A percentile compares a stretch with the other conserved stretches of the same genome.
These are phyloP conservation scores for Blastocystis sp. DNA, from an alignment of 352 stramenopile genomes.

Conservation along the genomic window DNA sequence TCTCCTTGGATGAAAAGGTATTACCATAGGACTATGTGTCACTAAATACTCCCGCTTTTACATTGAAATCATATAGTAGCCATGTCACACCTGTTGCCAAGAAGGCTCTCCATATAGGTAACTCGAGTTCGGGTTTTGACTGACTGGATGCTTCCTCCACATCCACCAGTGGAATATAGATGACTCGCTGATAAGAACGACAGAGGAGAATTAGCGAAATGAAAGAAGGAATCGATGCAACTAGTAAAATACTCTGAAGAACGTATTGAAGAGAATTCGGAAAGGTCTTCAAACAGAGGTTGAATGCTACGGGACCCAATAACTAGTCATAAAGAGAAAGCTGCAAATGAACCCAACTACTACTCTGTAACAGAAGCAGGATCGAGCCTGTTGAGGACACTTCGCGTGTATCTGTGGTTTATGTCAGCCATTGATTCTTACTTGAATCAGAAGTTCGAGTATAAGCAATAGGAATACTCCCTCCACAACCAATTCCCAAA, in stretches of 20 bases:
- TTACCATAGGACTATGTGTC: slow-evolving; percentile 41
- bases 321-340: neutral
- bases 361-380: slow-evolving; percentile 26
- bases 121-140: neutral
- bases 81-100: slow-evolving; percentile 6
- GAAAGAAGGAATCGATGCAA: neutral
- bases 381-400: slow-evolving; percentile 21
- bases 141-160: neutral
- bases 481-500: slow-evolving; percentile 19
- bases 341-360: neutral
- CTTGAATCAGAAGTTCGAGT: neutral
- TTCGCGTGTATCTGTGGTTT: neutral
- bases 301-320: neutral
- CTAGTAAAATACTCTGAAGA: neutral
- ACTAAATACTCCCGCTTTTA: neutral
- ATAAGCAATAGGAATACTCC: slow-evolving; percentile 54
- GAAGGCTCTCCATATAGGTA: slow-evolving; percentile 28
- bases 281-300: neutral
- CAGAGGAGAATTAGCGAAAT: neutral
- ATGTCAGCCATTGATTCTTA: neutral
- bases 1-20: slow-evolving; percentile 16
- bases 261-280: neutral
- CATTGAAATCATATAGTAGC: slow-evolving; percentile 58
- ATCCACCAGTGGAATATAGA: neutral
- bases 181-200: neutral